Percentiles rank a stretch among this genome's conserved stretches.
Evolutionary conservation across 257 asterid genomes (phyloP).

Genomic region (Oldenlandia corymbosa): DNA sequence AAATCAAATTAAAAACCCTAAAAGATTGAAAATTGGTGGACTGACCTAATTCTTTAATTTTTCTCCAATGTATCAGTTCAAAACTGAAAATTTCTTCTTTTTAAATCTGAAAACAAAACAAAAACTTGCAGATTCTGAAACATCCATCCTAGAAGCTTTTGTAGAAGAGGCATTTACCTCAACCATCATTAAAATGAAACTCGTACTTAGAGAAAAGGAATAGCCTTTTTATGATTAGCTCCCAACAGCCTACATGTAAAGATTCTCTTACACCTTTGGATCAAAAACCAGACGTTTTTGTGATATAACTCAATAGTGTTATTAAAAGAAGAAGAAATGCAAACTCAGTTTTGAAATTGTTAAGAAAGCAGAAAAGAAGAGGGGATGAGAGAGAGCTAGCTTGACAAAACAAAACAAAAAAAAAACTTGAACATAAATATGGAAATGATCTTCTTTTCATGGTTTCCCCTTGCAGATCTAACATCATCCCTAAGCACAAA

Average conservation of each 20-base stretch:
- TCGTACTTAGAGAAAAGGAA: not conserved
- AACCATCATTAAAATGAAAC: not conserved
- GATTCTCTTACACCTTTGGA: slow-evolving; percentile 6
- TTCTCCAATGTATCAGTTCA: not conserved
- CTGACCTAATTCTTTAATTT: not conserved
- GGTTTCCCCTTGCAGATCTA: slow-evolving; percentile 98
- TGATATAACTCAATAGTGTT: slow-evolving; percentile 4
- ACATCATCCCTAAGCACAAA: slow-evolving; percentile 63
- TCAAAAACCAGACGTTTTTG: slow-evolving; percentile 5
- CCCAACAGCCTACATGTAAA: slow-evolving; percentile 1
- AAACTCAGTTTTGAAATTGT: slow-evolving; percentile 12
- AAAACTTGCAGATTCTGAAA: not conserved
- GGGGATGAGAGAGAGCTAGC: slow-evolving; percentile 11
- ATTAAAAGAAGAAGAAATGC: not conserved
- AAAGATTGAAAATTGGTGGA: slow-evolving; percentile 9
- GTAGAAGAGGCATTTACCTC: not conserved
- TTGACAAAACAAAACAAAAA: slow-evolving; percentile 28
- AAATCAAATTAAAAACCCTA: slow-evolving; percentile 2
- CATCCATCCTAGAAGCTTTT: not conserved
- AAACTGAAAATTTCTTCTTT: not conserved
- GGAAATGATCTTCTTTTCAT: slow-evolving; percentile 62
- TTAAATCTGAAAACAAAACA: not conserved
- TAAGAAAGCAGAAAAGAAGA: slow-evolving; percentile 21
- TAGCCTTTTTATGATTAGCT: not conserved
- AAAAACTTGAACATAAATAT: slow-evolving; percentile 45